These are phyloP conservation scores for Austroboletus eburneus DNA, from an alignment of 768 basidiomycete genomes.

Conservation along the genomic window DNA sequence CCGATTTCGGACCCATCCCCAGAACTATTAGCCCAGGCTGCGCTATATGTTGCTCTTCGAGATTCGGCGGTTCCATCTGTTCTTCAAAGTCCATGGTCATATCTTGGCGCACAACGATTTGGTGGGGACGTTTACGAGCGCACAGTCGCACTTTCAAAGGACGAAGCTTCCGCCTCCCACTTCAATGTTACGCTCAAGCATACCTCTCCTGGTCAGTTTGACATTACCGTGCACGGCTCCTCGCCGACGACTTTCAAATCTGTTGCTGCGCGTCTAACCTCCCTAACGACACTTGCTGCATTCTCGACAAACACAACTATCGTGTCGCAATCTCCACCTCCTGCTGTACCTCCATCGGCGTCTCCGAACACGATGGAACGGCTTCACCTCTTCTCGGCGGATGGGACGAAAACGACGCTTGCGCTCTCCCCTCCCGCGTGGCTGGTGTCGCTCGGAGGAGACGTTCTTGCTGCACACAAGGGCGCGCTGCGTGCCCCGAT, in stretches of 20 bases:
- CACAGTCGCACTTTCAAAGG: constrained; percentile 56
- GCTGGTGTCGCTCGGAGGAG: constrained; percentile 63
- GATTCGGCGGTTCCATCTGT: constrained; percentile 40
- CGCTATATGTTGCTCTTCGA: constrained; percentile 68
- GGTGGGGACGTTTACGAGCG: constrained; percentile 69
- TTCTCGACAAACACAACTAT: constrained; percentile 58
- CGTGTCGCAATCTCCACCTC: constrained; percentile 62
- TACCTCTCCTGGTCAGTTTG: constrained; percentile 43
- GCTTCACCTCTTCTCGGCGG: constrained; percentile 64
- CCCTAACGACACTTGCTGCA: constrained; percentile 50
- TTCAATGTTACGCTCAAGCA: constrained; percentile 40
- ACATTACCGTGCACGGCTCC: constrained; percentile 43
- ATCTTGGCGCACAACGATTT: constrained; percentile 71
- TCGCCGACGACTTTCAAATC: constrained; percentile 39
- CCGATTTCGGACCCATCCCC: constrained; percentile 52
- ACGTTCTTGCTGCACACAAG: constrained; percentile 49
- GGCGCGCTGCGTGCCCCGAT: constrained; percentile 79
- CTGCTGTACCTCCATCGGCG: constrained; percentile 49
- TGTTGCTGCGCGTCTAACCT: constrained; percentile 53
- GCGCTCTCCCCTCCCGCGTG: constrained; percentile 67
- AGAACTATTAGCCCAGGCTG: constrained; percentile 71
- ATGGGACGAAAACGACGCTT: constrained; percentile 60
- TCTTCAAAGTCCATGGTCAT: constrained; percentile 59
- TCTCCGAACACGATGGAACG: constrained; percentile 62
- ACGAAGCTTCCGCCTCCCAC: constrained; percentile 38